Evolutionary conservation across 2,329 filamentous ascomycete genomes (phyloP).

Genomic region (Eutypella sp.): DNA sequence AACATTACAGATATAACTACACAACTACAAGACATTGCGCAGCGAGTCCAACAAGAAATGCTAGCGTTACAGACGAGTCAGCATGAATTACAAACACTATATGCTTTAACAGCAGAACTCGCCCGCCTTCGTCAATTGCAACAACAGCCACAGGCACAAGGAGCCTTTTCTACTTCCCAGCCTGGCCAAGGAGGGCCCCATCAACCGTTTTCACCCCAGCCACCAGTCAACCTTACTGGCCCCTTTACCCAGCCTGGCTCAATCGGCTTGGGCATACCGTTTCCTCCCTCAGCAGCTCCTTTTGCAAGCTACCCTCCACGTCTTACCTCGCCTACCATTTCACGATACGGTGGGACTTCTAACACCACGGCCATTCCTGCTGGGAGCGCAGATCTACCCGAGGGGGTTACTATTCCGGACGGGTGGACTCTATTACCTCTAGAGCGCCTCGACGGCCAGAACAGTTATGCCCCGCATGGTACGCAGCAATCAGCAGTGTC

Average conservation of each 20-base stretch:
- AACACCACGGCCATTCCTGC: conserved; percentile 50
- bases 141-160: conserved; percentile 24
- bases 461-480: conserved; percentile 11
- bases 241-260: background rate
- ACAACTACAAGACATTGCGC: conserved; percentile 62
- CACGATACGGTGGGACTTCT: conserved; percentile 42
- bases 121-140: conserved; percentile 54
- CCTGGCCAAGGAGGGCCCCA: conserved; percentile 14
- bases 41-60: conserved; percentile 64
- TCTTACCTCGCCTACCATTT: conserved; percentile 36
- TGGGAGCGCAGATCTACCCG: conserved; percentile 56
- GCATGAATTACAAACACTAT: conserved; percentile 64
- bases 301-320: conserved; percentile 28
- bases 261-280: conserved; percentile 8
- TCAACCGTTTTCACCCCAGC: conserved; percentile 7
- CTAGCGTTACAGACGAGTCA: conserved; percentile 57
- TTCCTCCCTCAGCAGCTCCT: conserved; percentile 7
- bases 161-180: conserved; percentile 8
- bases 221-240: too few species aligned
- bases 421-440: conserved; percentile 63
- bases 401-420: conserved; percentile 58
- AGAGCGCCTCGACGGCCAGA: conserved; percentile 44
- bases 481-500: conserved; percentile 9
- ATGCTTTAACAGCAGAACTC: conserved; percentile 63
- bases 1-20: conserved; percentile 41